Evolutionary conservation across 129 eudicot species (phyloP).

Genomic region (Oenanthe sinensis): DNA sequence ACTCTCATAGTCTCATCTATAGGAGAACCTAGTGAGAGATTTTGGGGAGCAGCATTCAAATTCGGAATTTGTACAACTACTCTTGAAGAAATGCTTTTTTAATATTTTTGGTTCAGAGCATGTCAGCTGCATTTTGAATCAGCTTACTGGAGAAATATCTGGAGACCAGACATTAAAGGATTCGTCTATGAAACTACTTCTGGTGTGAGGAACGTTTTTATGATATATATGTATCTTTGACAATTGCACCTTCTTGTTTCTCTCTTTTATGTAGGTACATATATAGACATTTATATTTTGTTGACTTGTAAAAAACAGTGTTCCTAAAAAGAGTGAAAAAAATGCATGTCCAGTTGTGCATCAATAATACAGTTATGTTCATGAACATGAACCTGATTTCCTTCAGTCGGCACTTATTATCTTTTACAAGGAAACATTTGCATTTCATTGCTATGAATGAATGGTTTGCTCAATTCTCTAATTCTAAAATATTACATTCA

Average conservation of each 20-base stretch:
- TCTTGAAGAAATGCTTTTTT: slow-evolving; percentile 44
- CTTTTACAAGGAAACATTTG: not conserved
- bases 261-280: not conserved
- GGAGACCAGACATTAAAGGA: slow-evolving; percentile 29
- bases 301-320: not conserved
- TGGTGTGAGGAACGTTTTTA: slow-evolving; percentile 40
- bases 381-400: not conserved
- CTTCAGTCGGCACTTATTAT: not conserved
- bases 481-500: not conserved
- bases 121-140: slow-evolving; percentile 52
- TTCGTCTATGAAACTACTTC: slow-evolving; percentile 52
- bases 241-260: slow-evolving; percentile 7
- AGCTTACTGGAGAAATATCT: slow-evolving; percentile 32
- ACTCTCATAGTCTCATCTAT: slow-evolving; percentile 25
- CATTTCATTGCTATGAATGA: not conserved
- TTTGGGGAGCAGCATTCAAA: slow-evolving; percentile 39
- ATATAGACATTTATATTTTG: not conserved
- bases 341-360: too few relatives aligned
- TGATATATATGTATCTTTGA: not conserved
- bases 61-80: slow-evolving; percentile 50
- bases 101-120: slow-evolving; percentile 71
- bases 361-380: not conserved
- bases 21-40: slow-evolving; percentile 53
- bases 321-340: not conserved
- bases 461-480: not conserved